phyloP scores from a whole-genome alignment of 2,329 filamentous ascomycete genomes.

The Scedosporium minutisporum region DNA sequence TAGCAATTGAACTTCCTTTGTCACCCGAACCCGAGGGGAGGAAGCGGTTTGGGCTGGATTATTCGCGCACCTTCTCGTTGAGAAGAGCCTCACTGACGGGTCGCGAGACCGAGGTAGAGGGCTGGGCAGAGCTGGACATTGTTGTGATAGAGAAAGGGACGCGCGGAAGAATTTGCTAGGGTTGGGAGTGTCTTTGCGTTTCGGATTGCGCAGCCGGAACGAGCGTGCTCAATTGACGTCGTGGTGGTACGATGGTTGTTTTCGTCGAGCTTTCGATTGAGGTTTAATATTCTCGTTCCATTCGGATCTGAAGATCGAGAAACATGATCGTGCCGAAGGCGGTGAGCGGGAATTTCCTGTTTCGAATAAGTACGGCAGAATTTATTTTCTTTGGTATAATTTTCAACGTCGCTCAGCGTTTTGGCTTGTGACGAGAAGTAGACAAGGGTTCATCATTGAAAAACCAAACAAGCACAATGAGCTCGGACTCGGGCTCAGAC shows the following conservation, averaged over 20 bases:
- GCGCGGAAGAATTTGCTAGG: neutral
- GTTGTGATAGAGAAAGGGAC: constrained; percentile 13
- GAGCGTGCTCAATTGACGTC: constrained; percentile 2
- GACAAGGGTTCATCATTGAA: neutral
- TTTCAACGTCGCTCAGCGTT: neutral
- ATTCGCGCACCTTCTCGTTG: constrained; percentile 81
- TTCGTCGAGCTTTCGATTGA: neutral
- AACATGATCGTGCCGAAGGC: constrained; percentile 5
- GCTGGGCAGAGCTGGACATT: constrained; percentile 46
- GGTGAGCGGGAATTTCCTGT: neutral
- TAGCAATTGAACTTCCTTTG: neutral
- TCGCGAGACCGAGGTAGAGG: constrained; percentile 49
- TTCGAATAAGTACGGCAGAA: neutral
- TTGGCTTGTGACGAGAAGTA: neutral
- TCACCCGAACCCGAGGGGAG: neutral
- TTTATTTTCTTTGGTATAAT: neutral
- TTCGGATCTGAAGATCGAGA: constrained; percentile 2
- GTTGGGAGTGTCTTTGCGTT: neutral
- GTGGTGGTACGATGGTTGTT: neutral
- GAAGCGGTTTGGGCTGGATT: neutral
- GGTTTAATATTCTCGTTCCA: constrained; percentile 6
- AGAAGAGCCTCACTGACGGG: constrained; percentile 96
- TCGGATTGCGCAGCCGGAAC: neutral
- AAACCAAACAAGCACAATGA: neutral
- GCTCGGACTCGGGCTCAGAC: constrained; percentile 2